Conservation (phyloP, 352 stramenopile genomes). For the Pythium grandisporangium region DNA sequence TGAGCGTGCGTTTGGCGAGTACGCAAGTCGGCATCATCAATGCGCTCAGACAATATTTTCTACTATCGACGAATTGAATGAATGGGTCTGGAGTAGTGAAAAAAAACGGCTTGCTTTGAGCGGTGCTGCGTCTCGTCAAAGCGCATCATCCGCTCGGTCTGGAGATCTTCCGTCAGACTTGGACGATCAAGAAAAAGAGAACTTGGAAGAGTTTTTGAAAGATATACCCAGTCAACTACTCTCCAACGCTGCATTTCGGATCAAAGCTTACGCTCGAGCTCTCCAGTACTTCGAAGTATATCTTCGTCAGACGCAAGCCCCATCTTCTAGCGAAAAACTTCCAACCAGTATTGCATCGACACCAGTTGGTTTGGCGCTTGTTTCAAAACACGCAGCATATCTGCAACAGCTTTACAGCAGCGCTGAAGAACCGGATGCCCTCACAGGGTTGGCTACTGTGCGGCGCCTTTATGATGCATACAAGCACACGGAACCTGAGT, state of each 20-base stretch:
- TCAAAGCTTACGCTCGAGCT: constrained; percentile 27
- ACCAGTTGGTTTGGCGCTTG: constrained; percentile 16
- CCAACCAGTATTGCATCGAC: constrained; percentile 7
- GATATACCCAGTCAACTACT: constrained; percentile 23
- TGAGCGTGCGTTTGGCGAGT: constrained; percentile 29
- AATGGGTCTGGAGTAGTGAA: constrained; percentile 82
- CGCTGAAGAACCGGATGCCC: constrained; percentile 26
- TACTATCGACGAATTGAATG: constrained; percentile 81
- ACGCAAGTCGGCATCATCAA: constrained; percentile 74
- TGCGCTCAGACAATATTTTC: constrained; percentile 82
- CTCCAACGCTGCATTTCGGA: constrained; percentile 25
- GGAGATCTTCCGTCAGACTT: constrained; percentile 16
- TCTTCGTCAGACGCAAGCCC: constrained; percentile 18
- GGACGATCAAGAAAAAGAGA: constrained; percentile 33
- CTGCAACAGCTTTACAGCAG: constrained; percentile 31
- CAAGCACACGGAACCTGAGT: constrained; percentile 1
- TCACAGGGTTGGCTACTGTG: constrained; percentile 23
- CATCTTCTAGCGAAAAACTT: constrained; percentile 5
- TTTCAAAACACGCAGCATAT: constrained; percentile 21
- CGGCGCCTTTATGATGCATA: constrained; percentile 17
- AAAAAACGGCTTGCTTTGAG: constrained; percentile 68
- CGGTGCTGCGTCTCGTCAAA: constrained; percentile 7
- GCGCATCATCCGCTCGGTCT: constrained; percentile 3
- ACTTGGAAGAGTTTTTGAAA: constrained; percentile 36
- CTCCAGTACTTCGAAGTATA: constrained; percentile 41